Evolutionary conservation across 1,284 basidiomycete species (phyloP).

Genomic region (Mrakiaceae sp.): DNA sequence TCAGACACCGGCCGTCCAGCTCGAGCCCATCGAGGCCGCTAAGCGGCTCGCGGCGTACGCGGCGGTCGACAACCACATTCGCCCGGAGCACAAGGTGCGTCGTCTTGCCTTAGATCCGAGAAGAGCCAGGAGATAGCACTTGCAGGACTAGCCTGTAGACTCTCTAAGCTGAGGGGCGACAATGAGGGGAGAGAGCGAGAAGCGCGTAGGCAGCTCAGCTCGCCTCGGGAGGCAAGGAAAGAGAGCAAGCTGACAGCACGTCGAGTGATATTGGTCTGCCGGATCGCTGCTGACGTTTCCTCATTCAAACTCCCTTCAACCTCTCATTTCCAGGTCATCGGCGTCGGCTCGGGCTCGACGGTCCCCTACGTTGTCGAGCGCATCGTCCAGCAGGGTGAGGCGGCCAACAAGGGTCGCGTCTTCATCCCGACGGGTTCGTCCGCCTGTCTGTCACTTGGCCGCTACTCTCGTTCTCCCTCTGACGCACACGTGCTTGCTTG

Average conservation of each 20-base stretch:
- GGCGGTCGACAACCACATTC: constrained; percentile 84
- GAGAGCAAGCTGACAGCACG: neutral
- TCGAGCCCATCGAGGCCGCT: constrained; percentile 51
- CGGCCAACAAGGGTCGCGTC: constrained; percentile 64
- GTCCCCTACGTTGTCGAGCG: constrained; percentile 96
- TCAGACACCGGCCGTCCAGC: neutral
- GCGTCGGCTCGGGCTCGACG: constrained; percentile 88
- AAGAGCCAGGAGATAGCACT: neutral
- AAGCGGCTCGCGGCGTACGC: constrained; percentile 88
- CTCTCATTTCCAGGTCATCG: constrained; percentile 53
- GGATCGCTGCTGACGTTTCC: too few relatives aligned
- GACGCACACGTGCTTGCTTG: neutral
- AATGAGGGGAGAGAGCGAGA: too few relatives aligned
- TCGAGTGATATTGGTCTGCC: too few relatives aligned
- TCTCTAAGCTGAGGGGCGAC: too few relatives aligned
- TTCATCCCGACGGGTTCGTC: constrained; percentile 76
- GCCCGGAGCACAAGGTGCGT: constrained; percentile 67
- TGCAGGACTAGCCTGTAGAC: too few relatives aligned
- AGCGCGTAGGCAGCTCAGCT: too few relatives aligned
- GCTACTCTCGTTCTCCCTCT: neutral
- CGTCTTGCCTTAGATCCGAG: neutral
- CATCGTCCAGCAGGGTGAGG: constrained; percentile 71
- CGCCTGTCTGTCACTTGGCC: too few relatives aligned
- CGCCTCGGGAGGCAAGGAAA: neutral
- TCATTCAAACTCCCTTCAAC: neutral